A percentile compares a stretch with the other conserved stretches of the same genome.
These are phyloP conservation scores for Jaapia argillacea DNA, from an alignment of 768 basidiomycete species.

Conservation along the genomic window DNA sequence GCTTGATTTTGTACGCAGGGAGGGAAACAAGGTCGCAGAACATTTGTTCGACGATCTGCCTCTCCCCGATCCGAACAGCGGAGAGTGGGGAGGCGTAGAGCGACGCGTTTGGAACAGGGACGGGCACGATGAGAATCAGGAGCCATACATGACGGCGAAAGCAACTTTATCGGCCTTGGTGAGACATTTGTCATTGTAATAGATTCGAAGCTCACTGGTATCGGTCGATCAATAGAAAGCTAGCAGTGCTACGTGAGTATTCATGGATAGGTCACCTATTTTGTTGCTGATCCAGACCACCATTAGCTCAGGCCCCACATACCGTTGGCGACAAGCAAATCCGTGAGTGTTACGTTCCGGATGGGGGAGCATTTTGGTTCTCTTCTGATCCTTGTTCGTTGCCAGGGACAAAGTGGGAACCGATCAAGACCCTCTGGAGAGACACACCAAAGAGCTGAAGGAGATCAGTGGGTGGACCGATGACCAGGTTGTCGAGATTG, in stretches of 20 bases:
- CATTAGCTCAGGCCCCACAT: neutral
- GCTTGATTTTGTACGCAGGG: neutral
- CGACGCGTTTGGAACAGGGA: neutral
- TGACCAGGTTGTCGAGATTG: neutral
- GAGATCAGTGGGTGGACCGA: neutral
- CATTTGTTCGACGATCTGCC: neutral
- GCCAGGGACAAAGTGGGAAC: neutral
- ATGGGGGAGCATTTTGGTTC: too few relatives aligned
- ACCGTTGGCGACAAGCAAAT: neutral
- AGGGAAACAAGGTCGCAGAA: neutral
- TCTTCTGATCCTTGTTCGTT: neutral
- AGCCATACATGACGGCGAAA: neutral
- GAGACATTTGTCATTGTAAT: too few relatives aligned
- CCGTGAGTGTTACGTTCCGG: neutral
- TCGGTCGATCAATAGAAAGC: too few relatives aligned
- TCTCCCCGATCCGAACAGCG: neutral
- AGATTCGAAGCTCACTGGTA: too few relatives aligned
- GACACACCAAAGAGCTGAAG: neutral
- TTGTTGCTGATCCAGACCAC: too few relatives aligned
- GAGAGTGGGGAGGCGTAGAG: neutral
- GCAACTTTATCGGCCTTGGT: neutral
- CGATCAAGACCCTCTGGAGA: neutral
- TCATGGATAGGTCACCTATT: too few relatives aligned
- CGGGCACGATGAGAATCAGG: neutral
- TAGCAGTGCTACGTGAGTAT: too few relatives aligned